These are phyloP conservation scores for Fraxinus greggii DNA, from an alignment of 305 asterid genomes.

Conservation along the genomic window DNA sequence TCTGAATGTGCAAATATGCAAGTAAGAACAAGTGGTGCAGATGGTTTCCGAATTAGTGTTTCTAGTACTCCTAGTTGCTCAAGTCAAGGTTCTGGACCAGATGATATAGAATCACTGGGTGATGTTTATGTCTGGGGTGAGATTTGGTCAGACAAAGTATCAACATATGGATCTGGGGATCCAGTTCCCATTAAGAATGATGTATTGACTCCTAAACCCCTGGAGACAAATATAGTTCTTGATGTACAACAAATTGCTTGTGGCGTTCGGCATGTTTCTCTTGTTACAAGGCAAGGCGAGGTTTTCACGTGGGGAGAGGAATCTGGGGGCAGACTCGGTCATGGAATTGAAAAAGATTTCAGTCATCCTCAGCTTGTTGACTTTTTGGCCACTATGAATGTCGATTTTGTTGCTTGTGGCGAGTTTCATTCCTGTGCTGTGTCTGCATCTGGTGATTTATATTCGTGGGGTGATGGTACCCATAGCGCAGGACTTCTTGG, in stretches of 20 bases:
- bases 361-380: conserved; percentile 70
- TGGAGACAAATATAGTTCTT: conserved; percentile 75
- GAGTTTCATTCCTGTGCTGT: conserved; percentile 85
- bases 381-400: conserved; percentile 58
- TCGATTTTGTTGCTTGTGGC: conserved; percentile 80
- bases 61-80: conserved; percentile 94
- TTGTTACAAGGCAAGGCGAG: conserved; percentile 89
- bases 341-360: conserved; percentile 71
- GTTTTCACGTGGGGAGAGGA: conserved; percentile 96
- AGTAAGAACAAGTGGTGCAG: conserved; percentile 71
- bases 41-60: conserved; percentile 88
- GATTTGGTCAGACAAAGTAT: conserved; percentile 73
- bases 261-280: conserved; percentile 83
- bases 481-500: conserved; percentile 86
- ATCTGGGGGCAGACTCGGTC: conserved; percentile 87
- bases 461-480: conserved; percentile 90
- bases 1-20: conserved; percentile 76
- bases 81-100: conserved; percentile 78
- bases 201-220: conserved; percentile 63
- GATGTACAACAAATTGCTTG: conserved; percentile 86
- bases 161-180: conserved; percentile 54
- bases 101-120: conserved; percentile 89
- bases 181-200: conserved; percentile 56
- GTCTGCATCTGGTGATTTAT: conserved; percentile 75
- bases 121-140: conserved; percentile 96